phyloP scores from a whole-genome alignment of 2,329 filamentous ascomycete species.

The Aspergillus tanneri region DNA sequence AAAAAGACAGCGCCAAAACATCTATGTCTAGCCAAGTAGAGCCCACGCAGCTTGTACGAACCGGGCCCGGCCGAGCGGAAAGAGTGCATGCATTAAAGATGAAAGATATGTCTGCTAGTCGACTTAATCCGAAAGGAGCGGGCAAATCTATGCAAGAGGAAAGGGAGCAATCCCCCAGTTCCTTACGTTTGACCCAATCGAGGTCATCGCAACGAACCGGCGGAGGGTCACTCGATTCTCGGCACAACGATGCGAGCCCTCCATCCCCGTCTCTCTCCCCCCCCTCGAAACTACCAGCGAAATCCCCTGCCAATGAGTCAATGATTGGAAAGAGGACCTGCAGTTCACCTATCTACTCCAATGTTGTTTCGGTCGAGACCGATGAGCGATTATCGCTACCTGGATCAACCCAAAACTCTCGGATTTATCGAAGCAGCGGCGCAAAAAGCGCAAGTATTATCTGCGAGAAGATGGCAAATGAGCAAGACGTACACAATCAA shows the following conservation, averaged over 20 bases:
- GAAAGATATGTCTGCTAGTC: constrained; percentile 29
- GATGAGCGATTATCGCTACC: constrained; percentile 14
- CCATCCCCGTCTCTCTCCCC: constrained; percentile 24
- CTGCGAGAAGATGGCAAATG: constrained; percentile 18
- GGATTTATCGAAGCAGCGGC: constrained; percentile 25
- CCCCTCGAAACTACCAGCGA: constrained; percentile 21
- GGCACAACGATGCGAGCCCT: background rate
- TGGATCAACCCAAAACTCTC: constrained; percentile 14
- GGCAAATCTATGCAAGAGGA: constrained; percentile 5
- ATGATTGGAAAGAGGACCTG: constrained; percentile 17
- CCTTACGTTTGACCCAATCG: background rate
- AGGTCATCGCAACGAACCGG: background rate
- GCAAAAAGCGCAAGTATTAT: constrained; percentile 24
- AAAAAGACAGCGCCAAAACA: constrained; percentile 1
- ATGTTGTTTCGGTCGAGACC: constrained; percentile 5
- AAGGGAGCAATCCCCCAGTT: background rate
- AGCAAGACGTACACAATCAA: constrained; percentile 17
- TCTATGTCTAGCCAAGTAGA: constrained; percentile 4
- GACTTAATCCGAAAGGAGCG: constrained; percentile 17
- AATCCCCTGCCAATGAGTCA: constrained; percentile 13
- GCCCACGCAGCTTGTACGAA: constrained; percentile 15
- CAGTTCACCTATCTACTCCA: constrained; percentile 14
- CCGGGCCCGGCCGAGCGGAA: constrained; percentile 21
- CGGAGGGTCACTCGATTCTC: background rate
- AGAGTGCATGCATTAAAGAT: constrained; percentile 29